Conservation (phyloP, 2,329 filamentous ascomycete genomes). For the Hypocrella siamensis region DNA sequence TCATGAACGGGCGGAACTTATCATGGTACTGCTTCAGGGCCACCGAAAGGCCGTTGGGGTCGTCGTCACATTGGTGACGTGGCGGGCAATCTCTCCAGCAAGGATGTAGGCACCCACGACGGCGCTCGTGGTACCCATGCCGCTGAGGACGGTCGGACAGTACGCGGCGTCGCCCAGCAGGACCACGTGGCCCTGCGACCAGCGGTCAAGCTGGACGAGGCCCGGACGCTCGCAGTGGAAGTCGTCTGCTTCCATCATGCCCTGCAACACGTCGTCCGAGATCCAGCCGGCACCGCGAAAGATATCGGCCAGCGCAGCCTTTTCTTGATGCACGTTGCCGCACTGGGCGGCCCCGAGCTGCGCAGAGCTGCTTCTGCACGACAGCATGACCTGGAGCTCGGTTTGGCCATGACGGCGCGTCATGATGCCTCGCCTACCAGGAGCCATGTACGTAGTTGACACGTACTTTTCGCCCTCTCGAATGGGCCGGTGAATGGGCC, state of each 20-base stretch:
- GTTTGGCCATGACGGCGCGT: constrained; percentile 8
- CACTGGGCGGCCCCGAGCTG: no score
- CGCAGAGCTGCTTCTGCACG: no score
- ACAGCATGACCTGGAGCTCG: constrained; percentile 6
- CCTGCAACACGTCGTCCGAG: constrained; percentile 11
- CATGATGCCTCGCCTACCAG: constrained; percentile 12
- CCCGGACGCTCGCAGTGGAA: constrained; percentile 27
- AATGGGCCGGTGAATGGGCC: no score
- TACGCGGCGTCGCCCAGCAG: constrained; percentile 34
- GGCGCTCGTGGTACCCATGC: constrained; percentile 30
- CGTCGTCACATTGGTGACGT: constrained; percentile 8
- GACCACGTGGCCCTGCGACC: constrained; percentile 16
- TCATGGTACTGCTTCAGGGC: no score
- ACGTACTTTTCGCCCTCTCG: background rate
- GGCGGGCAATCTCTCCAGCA: constrained; percentile 17
- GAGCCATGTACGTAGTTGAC: background rate
- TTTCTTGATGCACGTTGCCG: constrained; percentile 15
- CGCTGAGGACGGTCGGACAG: constrained; percentile 27
- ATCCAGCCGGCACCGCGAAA: constrained; percentile 32
- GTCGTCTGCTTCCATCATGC: constrained; percentile 21
- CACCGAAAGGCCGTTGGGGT: no score
- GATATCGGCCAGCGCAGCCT: constrained; percentile 20
- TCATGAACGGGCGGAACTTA: no score
- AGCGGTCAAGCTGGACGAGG: constrained; percentile 22
- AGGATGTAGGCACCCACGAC: constrained; percentile 33